Base-by-base conservation (phyloP, 1,139 yeast genomes). In the Komagataea norvegica region DNA sequence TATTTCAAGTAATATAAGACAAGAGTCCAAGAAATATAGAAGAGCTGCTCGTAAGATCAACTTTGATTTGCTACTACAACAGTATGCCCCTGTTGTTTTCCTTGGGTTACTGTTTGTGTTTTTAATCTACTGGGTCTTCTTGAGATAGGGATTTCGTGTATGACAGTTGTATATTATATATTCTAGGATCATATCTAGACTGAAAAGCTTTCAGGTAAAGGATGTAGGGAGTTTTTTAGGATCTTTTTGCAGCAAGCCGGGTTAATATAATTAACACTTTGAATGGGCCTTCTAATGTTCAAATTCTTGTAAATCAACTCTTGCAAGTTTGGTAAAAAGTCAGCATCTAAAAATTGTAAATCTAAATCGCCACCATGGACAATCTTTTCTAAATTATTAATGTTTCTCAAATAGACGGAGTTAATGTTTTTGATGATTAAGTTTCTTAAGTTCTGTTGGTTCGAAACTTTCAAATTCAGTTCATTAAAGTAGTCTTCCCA, bases 31-130 rank as follows among this genome's bases (percentile, higher is more conserved):
- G 51, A 91, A 87, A 61, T 91, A 91, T 65, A 72, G 91, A 54
- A 81, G 83, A 49, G 84, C 91, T 30, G 98, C 98, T 1, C 86
- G 83, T 52, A 78, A 85, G 56, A 89, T 93, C 58, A 91, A 91
- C 59, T 72, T 91, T 50, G 96, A 93, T 55, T 83, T 96, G 10
- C 64, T 91, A 63, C 67, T 91, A 43, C 76, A 88, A 52, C 95
- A 91, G 61, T 91, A 91, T 57, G 84, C 88, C 5, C 96, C 97
- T 2, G 70, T 89, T 30, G 84, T 74, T 13, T 84, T 89, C 4
- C 70, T 81, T 17, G 79, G 80, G 1, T 65, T 91, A 35, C 61
- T 91, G 35, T 67, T 88, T 46, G 78, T 91, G 29, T 84, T 91
- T 53, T 60, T 91, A 40, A 63, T 91, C 33, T 91, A 94, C 84